Conservation (phyloP, 1,139 yeast genomes). For the Taiozyma sp. region DNA sequence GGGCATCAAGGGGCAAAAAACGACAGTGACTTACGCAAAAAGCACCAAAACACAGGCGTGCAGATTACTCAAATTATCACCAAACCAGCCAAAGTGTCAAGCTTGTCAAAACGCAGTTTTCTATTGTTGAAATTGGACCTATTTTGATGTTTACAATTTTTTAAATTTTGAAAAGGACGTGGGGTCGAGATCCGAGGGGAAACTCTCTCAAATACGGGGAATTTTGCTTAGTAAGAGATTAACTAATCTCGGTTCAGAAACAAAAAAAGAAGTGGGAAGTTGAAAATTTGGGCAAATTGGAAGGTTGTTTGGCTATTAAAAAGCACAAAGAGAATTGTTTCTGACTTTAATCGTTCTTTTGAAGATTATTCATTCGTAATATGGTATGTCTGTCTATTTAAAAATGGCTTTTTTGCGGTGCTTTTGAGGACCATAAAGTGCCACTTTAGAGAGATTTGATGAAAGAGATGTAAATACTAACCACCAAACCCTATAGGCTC, state of each 20-base stretch:
- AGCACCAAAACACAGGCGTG: background rate
- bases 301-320: background rate
- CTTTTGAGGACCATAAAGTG: background rate
- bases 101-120: background rate
- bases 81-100: background rate
- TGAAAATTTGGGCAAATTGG: background rate
- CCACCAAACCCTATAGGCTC: constrained; percentile 49
- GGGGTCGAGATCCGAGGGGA: background rate
- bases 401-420: background rate
- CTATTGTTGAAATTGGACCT: background rate
- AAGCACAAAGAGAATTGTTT: background rate
- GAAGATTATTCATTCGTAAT: background rate
- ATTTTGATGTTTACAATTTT: background rate
- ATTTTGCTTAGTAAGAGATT: background rate
- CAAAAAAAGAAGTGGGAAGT: background rate
- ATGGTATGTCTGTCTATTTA: background rate
- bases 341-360: background rate
- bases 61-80: background rate
- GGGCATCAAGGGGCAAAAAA: background rate
- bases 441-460: background rate
- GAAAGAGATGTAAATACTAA: background rate
- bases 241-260: background rate
- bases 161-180: background rate
- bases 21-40: background rate
- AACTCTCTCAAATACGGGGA: too few species aligned